A percentile compares a stretch with the other conserved stretches of the same genome.
phyloP scores from a whole-genome alignment of 306 rosid genomes.

The Rosa lucieae region DNA sequence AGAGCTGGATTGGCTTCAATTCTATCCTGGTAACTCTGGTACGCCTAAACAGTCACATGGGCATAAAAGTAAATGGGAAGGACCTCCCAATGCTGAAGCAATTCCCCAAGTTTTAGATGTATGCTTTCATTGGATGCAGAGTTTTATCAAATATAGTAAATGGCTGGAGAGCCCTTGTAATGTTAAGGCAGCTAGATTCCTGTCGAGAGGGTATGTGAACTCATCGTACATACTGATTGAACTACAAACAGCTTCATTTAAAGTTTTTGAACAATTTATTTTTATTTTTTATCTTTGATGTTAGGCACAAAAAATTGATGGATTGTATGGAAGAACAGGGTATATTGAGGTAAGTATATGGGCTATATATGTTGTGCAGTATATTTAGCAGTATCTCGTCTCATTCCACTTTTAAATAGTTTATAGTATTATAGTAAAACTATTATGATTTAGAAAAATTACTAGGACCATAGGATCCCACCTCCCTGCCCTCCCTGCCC shows the following conservation, averaged over 20 bases:
- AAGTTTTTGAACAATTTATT: constrained; percentile 10
- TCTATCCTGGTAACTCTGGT: constrained; percentile 70
- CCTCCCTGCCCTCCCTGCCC: background rate
- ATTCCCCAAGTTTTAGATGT: constrained; percentile 68
- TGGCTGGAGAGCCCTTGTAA: constrained; percentile 91
- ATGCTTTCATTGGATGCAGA: constrained; percentile 93
- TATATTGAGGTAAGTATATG: constrained; percentile 62
- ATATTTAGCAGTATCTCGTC: background rate
- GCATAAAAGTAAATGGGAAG: constrained; percentile 66
- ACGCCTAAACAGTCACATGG: constrained; percentile 51
- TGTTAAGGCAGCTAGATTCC: constrained; percentile 86
- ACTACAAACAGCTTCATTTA: constrained; percentile 29
- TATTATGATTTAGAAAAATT: background rate
- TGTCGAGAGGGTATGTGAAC: constrained; percentile 82
- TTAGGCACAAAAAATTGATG: constrained; percentile 77
- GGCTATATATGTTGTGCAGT: background rate
- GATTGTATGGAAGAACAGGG: constrained; percentile 76
- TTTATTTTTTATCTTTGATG: constrained; percentile 20
- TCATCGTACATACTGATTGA: constrained; percentile 23
- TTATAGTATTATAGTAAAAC: constrained; percentile 1
- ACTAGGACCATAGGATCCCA: background rate
- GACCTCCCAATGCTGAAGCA: constrained; percentile 83
- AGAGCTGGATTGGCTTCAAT: constrained; percentile 98
- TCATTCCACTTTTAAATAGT: background rate
- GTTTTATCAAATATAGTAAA: constrained; percentile 88